Evolutionary conservation across 306 rosid genomes (phyloP).

Genomic region (Alnus glutinosa): DNA sequence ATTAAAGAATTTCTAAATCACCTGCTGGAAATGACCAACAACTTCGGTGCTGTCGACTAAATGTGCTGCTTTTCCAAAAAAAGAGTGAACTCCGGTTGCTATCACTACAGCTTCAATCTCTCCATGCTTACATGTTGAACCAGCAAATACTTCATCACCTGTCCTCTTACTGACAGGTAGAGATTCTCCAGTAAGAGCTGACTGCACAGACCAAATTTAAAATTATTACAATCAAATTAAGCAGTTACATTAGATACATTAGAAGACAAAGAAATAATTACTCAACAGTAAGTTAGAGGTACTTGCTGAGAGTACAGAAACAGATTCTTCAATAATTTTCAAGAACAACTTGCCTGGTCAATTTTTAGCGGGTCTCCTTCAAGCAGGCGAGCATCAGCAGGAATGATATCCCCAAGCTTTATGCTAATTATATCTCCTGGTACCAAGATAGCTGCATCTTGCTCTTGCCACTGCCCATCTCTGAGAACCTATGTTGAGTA

Average conservation of each 20-base stretch:
- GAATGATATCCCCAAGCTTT: constrained; percentile 84
- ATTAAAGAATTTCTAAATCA: constrained; percentile 21
- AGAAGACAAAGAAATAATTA: background rate
- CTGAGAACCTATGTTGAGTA: constrained; percentile 62
- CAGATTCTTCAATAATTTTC: constrained; percentile 2
- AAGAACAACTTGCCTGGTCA: constrained; percentile 66
- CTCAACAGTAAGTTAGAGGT: constrained; percentile 1
- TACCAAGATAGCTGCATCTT: constrained; percentile 75
- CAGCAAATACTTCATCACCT: constrained; percentile 77
- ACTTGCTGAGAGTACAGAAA: background rate
- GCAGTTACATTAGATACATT: background rate
- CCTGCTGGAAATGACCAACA: constrained; percentile 85
- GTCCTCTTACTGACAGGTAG: constrained; percentile 75
- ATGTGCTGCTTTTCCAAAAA: constrained; percentile 85
- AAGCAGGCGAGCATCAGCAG: constrained; percentile 90
- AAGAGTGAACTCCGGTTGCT: constrained; percentile 82
- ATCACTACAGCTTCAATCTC: constrained; percentile 88
- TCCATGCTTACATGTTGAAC: constrained; percentile 89
- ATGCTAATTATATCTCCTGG: constrained; percentile 90
- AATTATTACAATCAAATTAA: constrained; percentile 19
- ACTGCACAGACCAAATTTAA: constrained; percentile 51
- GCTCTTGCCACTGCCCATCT: constrained; percentile 85
- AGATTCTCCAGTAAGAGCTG: constrained; percentile 92
- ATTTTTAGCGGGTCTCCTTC: constrained; percentile 85
- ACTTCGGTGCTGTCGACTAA: constrained; percentile 72